Conservation (phyloP, 179 eudicot genomes). For the Beta corolliflora region DNA sequence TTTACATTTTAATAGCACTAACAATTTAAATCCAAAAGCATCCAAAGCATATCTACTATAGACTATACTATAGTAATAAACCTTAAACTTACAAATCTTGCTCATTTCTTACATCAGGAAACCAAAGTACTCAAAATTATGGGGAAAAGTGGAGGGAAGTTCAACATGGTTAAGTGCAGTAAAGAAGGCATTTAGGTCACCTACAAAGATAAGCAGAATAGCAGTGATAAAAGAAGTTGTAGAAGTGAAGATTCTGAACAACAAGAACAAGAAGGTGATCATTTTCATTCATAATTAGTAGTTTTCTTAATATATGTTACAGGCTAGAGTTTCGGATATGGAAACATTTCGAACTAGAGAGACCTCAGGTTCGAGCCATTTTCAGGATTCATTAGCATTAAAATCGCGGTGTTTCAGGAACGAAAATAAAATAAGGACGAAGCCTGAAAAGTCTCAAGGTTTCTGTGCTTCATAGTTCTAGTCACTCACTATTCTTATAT, state of each 20-base stretch:
- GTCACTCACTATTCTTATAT: not conserved
- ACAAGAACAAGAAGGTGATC: slow-evolving; percentile 42
- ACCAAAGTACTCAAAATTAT: slow-evolving; percentile 8
- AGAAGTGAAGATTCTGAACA: slow-evolving; percentile 41
- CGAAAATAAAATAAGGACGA: no score
- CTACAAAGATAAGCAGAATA: slow-evolving; percentile 27
- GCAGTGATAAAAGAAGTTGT: slow-evolving; percentile 33
- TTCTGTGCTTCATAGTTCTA: no score
- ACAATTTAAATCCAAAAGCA: slow-evolving; percentile 3
- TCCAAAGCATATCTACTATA: slow-evolving; percentile 2
- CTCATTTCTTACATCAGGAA: not conserved
- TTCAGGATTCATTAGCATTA: no score
- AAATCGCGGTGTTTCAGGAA: no score
- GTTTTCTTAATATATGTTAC: no score
- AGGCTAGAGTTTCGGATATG: no score
- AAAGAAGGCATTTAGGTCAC: slow-evolving; percentile 41
- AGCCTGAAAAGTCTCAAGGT: no score
- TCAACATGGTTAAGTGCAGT: slow-evolving; percentile 41
- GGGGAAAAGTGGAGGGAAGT: slow-evolving; percentile 34
- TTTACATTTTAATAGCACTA: slow-evolving; percentile 12
- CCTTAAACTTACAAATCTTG: slow-evolving; percentile 1
- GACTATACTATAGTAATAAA: not conserved
- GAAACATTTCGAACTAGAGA: no score
- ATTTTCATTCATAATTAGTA: not conserved
- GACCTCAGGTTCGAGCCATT: no score